Percentiles rank a stretch among this genome's conserved stretches.
Evolutionary conservation across 108 stramenopile genomes (phyloP).

Genomic region (Cyclostephanos tholiformis): DNA sequence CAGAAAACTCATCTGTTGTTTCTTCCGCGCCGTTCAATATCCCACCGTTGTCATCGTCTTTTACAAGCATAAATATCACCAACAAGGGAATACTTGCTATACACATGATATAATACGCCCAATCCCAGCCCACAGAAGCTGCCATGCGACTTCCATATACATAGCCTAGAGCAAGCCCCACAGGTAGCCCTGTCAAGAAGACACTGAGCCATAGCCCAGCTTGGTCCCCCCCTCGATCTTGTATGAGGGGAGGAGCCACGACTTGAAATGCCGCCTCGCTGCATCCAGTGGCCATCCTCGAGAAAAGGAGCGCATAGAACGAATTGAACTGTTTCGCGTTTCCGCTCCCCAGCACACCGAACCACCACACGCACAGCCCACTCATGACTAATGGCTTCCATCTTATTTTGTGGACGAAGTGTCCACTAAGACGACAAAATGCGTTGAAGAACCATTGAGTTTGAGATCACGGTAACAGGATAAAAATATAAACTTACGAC

Average conservation of each 20-base stretch:
- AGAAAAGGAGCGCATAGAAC: slow-evolving; percentile 40
- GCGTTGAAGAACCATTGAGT: no score
- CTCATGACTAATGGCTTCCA: slow-evolving; percentile 47
- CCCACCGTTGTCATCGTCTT: slow-evolving; percentile 42
- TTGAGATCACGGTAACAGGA: no score
- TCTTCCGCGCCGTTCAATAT: slow-evolving; percentile 44
- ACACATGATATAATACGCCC: slow-evolving; percentile 44
- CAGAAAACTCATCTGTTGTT: neutral
- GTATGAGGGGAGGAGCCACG: slow-evolving; percentile 49
- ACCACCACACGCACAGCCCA: slow-evolving; percentile 46
- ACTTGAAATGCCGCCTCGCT: slow-evolving; percentile 54
- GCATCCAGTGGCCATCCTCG: slow-evolving; percentile 46
- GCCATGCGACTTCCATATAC: slow-evolving; percentile 51
- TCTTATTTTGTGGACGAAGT: slow-evolving; percentile 48
- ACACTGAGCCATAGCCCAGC: slow-evolving; percentile 47
- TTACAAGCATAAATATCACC: slow-evolving; percentile 40
- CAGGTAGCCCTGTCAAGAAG: slow-evolving; percentile 43
- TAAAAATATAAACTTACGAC: no score
- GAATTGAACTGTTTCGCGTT: slow-evolving; percentile 38
- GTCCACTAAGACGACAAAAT: slow-evolving; percentile 11
- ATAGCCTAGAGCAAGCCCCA: slow-evolving; percentile 50
- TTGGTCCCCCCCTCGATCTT: slow-evolving; percentile 41
- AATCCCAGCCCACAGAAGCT: slow-evolving; percentile 27
- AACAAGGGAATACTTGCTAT: slow-evolving; percentile 39
- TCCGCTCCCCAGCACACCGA: slow-evolving; percentile 43